Base-by-base conservation (phyloP, 2,329 filamentous ascomycete species). In the Diaporthe vexans region DNA sequence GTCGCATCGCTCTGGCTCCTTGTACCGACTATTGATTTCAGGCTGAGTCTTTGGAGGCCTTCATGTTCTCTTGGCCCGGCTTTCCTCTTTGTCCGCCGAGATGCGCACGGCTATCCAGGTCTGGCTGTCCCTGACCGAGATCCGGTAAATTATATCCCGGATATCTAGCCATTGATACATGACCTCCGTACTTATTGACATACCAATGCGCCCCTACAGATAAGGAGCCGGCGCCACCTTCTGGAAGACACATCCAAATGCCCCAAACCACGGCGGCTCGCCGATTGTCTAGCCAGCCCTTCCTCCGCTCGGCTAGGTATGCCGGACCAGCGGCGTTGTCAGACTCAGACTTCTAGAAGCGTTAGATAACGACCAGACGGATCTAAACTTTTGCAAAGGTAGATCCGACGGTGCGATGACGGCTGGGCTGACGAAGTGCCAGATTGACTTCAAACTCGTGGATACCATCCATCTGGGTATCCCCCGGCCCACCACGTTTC, bases 371-470 rank as follows among this genome's bases (percentile, higher is more conserved):
- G 26, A 21, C 17, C 9, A 29, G 24, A 10, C 21, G 21, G 21
- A 26, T 67, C 61, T 67, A 21, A 48, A 33, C 13, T 67, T 67
- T 19, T 3, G 9, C 15, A 35, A n/a, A 33, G 8, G 26, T 15
- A 52, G 43, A 52, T 24, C 46, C 46, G 43, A 24, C n/a, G 21
- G 35, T 26, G 35, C 35, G 9, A 43, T 61, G 11, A 67, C 15
- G 26, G 21, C 43, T 67, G 6, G 46, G 46, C 46, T 26, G 46
- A 67, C 46, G 15, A 37, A 46, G 63, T 21, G n/a, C 29, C 29
- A 52, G 63, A 52, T 67, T 67, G 63, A n/a, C 46, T 40, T 67
- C 63, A 52, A 67, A 52, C 46, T n/a, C 29, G 63, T 67, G 63
- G 63, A 13, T 15, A 29, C 21, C 21, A 13, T n/a, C 15, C 11